Evolutionary conservation across 2,329 filamentous ascomycete genomes (phyloP), one percentile per base, ranked within the genome.

Genomic region (Monosporascus sp.): DNA sequence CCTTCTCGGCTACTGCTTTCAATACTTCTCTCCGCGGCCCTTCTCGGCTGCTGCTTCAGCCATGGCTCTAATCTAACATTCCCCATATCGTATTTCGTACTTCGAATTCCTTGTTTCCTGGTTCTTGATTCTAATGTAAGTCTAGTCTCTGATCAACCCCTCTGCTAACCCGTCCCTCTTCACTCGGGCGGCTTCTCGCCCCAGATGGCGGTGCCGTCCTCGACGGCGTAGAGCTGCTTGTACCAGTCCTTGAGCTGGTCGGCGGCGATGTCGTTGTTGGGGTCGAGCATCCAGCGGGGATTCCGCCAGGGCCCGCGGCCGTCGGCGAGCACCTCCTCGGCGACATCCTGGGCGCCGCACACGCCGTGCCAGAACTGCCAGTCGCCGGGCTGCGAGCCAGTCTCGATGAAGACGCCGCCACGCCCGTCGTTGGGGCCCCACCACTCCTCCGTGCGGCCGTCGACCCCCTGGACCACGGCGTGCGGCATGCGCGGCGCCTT

Each of bases 381-480:
- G 14, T 37, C 50, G 43, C 50, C 50, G 15, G 50, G 50, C 14
- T 31, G 43, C 24, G 20, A 17, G n/a, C 49, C 49, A n/a, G 43
- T 44, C 22, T 51, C 50, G 31, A 48, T 40, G 18, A 43, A 37
- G 26, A 47, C n/a, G 40, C 50, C 50, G 43, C 41, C 50, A 17
- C 43, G 43, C 18, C 28, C 31, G 5, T 51, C 50, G 37, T 47
- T 24, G 14, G 50, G 50, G 22, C 44, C 44, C 50, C 50, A 51
- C 50, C 50, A 51, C 37, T 51, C 43, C 50, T 51, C 50, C 3
- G 28, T 31, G 28, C 15, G 24, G 8, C 50, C 43, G 22, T 51
- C 44, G 9, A 7, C 28, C 11, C 28, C 20, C 28, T 37, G 18
- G n/a, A 51, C 50, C 24, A 47, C 41, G 18, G 50, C 50, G 24